Percentiles rank a stretch among this genome's conserved stretches.
phyloP scores from a whole-genome alignment of 2,329 filamentous ascomycete genomes.

The Pseudopyrenochaeta lycopersici region DNA sequence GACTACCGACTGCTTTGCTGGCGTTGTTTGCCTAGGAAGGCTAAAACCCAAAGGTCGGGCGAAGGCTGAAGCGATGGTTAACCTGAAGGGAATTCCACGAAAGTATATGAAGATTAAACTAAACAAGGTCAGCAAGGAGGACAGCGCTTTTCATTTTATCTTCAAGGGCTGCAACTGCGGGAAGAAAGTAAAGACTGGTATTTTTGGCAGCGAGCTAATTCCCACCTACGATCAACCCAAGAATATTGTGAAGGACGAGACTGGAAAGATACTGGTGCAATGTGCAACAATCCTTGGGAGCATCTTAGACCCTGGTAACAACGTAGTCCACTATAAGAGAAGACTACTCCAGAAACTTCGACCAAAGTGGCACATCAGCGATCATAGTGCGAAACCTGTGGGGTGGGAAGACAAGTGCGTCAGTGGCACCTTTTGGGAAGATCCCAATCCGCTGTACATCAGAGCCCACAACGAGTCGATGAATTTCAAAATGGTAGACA shows the following conservation, averaged over 20 bases:
- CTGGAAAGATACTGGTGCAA: conserved; percentile 9
- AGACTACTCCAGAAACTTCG: conserved; percentile 3
- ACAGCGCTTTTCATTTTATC: background rate
- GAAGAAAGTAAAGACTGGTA: conserved; percentile 4
- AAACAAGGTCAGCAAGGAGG: background rate
- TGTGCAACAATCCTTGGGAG: conserved; percentile 7
- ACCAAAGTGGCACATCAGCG: conserved; percentile 5
- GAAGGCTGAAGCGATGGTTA: background rate
- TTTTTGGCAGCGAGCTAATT: background rate
- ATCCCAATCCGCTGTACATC: background rate
- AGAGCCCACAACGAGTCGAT: conserved; percentile 10
- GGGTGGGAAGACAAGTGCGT: conserved; percentile 9
- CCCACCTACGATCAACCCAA: conserved; percentile 1
- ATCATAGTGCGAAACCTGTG: conserved; percentile 6
- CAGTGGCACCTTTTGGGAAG: conserved; percentile 8
- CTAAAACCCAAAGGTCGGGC: conserved; percentile 5
- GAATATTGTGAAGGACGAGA: conserved; percentile 4
- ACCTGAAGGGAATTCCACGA: conserved; percentile 3
- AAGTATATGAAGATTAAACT: background rate
- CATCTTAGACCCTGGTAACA: conserved; percentile 3
- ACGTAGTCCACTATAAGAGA: conserved; percentile 1
- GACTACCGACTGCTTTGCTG: conserved; percentile 8
- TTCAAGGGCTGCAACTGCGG: conserved; percentile 9
- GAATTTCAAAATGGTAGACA: conserved; percentile 6
- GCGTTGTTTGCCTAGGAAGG: conserved; percentile 2